Conservation (phyloP, 371 early-diverging fungal species). For the Dipsacomyces acuminosporus region DNA sequence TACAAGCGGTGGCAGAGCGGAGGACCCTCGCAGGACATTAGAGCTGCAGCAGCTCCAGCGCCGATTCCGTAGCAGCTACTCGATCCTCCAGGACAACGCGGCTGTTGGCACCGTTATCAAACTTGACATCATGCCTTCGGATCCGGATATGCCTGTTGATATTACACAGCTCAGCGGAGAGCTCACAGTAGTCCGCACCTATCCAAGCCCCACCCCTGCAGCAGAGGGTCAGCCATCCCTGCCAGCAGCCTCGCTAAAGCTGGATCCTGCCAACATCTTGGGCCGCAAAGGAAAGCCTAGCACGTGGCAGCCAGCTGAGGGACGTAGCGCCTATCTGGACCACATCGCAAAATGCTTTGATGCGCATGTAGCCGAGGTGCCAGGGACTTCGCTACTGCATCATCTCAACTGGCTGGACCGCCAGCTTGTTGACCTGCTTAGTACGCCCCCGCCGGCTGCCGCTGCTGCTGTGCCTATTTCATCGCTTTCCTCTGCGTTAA, state of each 20-base stretch:
- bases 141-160: constrained; percentile 39
- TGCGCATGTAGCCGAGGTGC: constrained; percentile 18
- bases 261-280: constrained; percentile 9
- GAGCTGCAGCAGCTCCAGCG: constrained; percentile 40
- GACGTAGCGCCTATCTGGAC: constrained; percentile 20
- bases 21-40: constrained; percentile 8
- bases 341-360: constrained; percentile 12
- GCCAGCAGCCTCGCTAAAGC: constrained; percentile 7
- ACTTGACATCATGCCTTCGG: constrained; percentile 33
- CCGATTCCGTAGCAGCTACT: constrained; percentile 33
- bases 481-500: too few species aligned
- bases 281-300: constrained; percentile 29
- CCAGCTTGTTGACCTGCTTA: constrained; percentile 20
- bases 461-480: too few species aligned
- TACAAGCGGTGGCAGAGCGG: background rate
- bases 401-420: constrained; percentile 49
- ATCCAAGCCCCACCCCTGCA: constrained; percentile 9
- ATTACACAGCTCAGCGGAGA: constrained; percentile 18
- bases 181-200: constrained; percentile 12
- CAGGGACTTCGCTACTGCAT: constrained; percentile 30
- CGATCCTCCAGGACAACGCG: constrained; percentile 7
- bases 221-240: background rate
- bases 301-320: constrained; percentile 32
- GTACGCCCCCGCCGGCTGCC: constrained; percentile 15
- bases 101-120: constrained; percentile 7